Base-by-base conservation (phyloP, 345 rosid species). In the Acer saccharum region DNA sequence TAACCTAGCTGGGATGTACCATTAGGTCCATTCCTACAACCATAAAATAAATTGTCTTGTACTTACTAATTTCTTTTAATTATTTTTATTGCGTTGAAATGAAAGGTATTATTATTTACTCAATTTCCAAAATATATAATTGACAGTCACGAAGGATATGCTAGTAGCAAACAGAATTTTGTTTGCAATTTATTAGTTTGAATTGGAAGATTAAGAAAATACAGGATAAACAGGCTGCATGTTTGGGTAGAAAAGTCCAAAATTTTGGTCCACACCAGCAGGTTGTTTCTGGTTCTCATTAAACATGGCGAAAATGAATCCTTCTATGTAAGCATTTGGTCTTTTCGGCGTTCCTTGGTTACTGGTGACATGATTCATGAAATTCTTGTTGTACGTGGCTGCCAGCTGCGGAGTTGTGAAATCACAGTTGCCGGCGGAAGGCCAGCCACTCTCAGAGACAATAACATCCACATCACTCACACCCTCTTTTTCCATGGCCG, bases 401-500 rank as follows among this genome's bases (percentile, higher is more conserved):
- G 85, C 87, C 9, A 70, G 64, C 14, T 72, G 66, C 1, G 54
- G 77, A 11, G 84, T 83, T 1, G 87, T 72, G 11, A 76, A 14
- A 10, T 57, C 0, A 0, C 78, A 83, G 18, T 82, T 86, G 41
- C 83, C 91, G 7, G 65, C 76, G 0, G 86, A 83, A 17, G 88
- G 90, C 88, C 88, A 85, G 11, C 88, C 87, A 0, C 75, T 80
- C 74, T 85, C 92, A 1, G 84, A 35, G 17, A 86, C 86, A 4
- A 71, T 82, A 14, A 83, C 20, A 0, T 72, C 14, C 39, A 86
- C 68, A 44, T 43, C 18, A 0, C 2, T 1, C 18, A 29, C 75
- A 2, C 77, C 71, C 60, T 63, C 76, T 35, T 79, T 85, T 73
- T 84, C 86, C 82, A 81, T 68, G 0, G 84, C 84, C 12, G 18